Base-by-base conservation (phyloP, 2,329 filamentous ascomycete genomes). In the Colletotrichum noveboracense region DNA sequence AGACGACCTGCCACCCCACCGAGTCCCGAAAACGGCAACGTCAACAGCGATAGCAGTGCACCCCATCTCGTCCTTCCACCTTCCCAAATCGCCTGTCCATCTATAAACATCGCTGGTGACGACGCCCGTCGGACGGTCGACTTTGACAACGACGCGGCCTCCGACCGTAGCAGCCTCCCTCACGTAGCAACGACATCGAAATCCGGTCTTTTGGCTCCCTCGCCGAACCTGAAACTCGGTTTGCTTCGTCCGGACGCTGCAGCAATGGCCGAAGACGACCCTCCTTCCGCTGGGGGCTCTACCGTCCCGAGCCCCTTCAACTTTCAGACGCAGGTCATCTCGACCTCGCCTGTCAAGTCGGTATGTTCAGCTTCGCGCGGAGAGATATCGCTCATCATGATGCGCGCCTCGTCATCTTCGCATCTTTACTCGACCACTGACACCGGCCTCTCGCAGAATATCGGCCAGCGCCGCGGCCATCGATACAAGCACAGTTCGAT, bases 401-500 rank as follows among this genome's bases (percentile, higher is more conserved):
- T 14, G 26, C 68, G 48, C 55, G n/a, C 73, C 52, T 56, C 56
- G 34, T 69, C 71, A 7, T 30, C 9, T 61, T 70, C 24, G n/a
- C 21, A 26, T n/a, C 48, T 8, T 52, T 32, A 66, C n/a, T 69
- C 66, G 21, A 60, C 38, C 60, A 52, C 71, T 77, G 34, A 77
- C 70, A 48, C 71, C 66, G 36, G 32, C 52, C 18, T 77, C 55
- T 34, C 76, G 69, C 84, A 97, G 93, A 96, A 95, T 80, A 92
- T 98, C 78, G 96, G 96, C 78, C 95, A 98, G 85, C 93, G 97
- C 78, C 94, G 96, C 76, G 97, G 97, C 77, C 97, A 99, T 87
- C 96, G 97, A 84, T 99, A 99, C 89, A 98, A 98, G 83, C 96
- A 98, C 87, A 97, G 95, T 83, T 98, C 95, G 83, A 94, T 99